Evolutionary conservation across 225 moss, liverwort and hornwort species (phyloP), one percentile per base, ranked within the genome.

Genomic region (Physcomitrellopsis africana): DNA sequence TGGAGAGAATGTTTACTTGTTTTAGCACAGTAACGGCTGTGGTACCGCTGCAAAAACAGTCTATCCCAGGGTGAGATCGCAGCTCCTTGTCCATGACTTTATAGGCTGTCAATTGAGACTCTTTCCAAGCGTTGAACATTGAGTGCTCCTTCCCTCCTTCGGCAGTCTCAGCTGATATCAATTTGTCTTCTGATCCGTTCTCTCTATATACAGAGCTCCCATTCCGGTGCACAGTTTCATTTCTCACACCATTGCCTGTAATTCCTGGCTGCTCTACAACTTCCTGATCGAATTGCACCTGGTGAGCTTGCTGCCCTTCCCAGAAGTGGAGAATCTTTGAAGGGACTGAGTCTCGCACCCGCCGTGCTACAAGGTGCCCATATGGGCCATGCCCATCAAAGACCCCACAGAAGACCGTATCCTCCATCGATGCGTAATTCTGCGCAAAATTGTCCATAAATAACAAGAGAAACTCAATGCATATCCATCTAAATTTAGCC

Each of bases 21-120:
- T 85, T 87, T 3, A 87, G 77, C 59, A 87, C 77, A 53, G 87
- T 87, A 16, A 87, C 87, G 16, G 84, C 80, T 23, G 87, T 87
- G 43, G 85, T 85, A 49, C 87, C 85, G 72, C 87, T 87, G 72
- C 87, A 87, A 57, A 87, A 87, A 24, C 87, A 87, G 62, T 87
- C 87, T 26, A 87, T 85, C 5, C 80, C 87, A 43, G 87, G 87
- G 70, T 87, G 85, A n/a, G 84, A 74, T n/a, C 84, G 75, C 24
- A 87, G 78, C 62, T 87, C 87, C n/a, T 82, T 74, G 56, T 87
- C 87, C 87, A 87, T 87, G 17, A 85, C 80, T 69, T 78, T 60
- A 61, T 85, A 87, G 1, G 85, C 69, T 37, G 75, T 67, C 82
- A 87, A 80, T 62, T 87, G 87, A 64, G 87, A 82, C 77, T 85